Evolutionary conservation across 1,284 basidiomycete species (phyloP).

Genomic region (Irpex sp.): DNA sequence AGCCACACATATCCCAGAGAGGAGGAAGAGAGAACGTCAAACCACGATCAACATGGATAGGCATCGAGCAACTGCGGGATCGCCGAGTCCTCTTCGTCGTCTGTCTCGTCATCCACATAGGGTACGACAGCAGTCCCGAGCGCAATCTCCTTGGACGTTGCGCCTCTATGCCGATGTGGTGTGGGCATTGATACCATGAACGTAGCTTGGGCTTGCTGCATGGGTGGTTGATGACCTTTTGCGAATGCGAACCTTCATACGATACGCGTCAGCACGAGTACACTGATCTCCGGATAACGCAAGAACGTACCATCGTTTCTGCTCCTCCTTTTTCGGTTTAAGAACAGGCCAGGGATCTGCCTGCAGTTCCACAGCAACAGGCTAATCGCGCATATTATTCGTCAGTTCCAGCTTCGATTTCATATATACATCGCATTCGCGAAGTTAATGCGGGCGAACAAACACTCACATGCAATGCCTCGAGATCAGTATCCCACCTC

Average conservation of each 20-base stretch:
- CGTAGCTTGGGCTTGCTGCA: constrained; percentile 9
- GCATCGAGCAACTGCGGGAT: background rate
- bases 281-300: background rate
- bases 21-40: background rate
- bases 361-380: constrained; percentile 12
- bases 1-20: background rate
- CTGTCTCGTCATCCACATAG: constrained; percentile 1
- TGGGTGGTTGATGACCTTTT: background rate
- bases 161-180: background rate
- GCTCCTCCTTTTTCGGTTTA: background rate
- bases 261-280: too few relatives aligned
- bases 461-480: constrained; percentile 7
- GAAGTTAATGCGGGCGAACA: background rate
- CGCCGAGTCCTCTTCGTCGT: constrained; percentile 1
- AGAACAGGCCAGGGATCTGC: background rate
- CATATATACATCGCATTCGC: background rate
- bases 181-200: constrained; percentile 11
- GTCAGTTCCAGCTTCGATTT: background rate
- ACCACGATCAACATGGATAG: background rate
- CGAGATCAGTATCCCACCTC: constrained; percentile 6
- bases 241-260: background rate
- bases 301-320: background rate
- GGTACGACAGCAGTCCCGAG: constrained; percentile 9
- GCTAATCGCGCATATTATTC: constrained; percentile 1
- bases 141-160: constrained; percentile 1